A percentile compares a stretch with the other conserved stretches of the same genome.
These are phyloP conservation scores for Myriosclerotinia duriaeana DNA, from an alignment of 2,329 filamentous ascomycete species.

Conservation along the genomic window DNA sequence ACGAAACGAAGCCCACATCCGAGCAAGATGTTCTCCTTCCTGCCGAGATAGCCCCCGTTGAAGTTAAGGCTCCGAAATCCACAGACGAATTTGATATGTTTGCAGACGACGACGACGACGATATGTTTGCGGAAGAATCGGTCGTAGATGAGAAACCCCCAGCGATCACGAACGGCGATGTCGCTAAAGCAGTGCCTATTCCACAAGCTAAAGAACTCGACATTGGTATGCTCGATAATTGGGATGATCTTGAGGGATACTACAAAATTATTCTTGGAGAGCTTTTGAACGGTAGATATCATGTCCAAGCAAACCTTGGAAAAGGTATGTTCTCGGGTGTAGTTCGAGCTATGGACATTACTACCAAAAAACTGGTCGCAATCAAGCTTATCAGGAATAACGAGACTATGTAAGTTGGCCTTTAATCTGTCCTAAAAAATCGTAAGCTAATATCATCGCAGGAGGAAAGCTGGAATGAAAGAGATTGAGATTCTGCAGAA, in stretches of 20 bases:
- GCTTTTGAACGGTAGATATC: conserved; percentile 83
- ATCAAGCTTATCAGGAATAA: conserved; percentile 99
- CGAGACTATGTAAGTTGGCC: conserved; percentile 66
- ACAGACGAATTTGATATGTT: conserved; percentile 84
- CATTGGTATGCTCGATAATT: conserved; percentile 82
- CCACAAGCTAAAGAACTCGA: conserved; percentile 56
- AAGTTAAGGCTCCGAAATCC: conserved; percentile 45
- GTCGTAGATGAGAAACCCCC: conserved; percentile 42
- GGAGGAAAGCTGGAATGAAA: conserved; percentile 83
- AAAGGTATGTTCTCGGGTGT: conserved; percentile 97
- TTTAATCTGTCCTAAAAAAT: not conserved
- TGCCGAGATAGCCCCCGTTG: conserved; percentile 38
- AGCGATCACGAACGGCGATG: conserved; percentile 45
- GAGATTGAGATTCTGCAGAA: conserved; percentile 92
- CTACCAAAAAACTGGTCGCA: conserved; percentile 74
- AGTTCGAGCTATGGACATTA: conserved; percentile 79
- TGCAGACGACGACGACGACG: conserved; percentile 71
- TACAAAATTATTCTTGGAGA: conserved; percentile 95
- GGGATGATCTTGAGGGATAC: conserved; percentile 92
- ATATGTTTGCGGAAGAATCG: conserved; percentile 60
- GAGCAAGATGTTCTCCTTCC: conserved; percentile 52
- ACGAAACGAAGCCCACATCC: conserved; percentile 55
- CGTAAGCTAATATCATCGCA: conserved; percentile 37
- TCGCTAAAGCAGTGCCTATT: conserved; percentile 47
- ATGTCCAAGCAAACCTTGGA: conserved; percentile 82